Percentiles rank a stretch among this genome's conserved stretches.
These are phyloP conservation scores for Saccharomycodes ludwigii DNA, from an alignment of 805 yeast genomes.

Conservation along the genomic window DNA sequence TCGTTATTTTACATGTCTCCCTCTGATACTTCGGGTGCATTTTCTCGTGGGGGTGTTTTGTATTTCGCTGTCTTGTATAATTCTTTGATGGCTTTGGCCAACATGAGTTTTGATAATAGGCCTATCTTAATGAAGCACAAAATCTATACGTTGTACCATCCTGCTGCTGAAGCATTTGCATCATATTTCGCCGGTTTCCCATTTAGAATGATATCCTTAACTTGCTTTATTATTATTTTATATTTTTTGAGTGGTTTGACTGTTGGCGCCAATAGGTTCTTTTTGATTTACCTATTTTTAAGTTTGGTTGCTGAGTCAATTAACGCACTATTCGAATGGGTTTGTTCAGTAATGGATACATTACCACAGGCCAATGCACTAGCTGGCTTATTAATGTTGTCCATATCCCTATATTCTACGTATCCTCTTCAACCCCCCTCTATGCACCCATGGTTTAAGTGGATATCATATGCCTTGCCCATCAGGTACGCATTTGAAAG, in stretches of 20 bases:
- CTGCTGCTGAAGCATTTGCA: constrained; percentile 62
- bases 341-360: constrained; percentile 37
- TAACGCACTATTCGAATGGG: constrained; percentile 33
- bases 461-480: constrained; percentile 45
- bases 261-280: constrained; percentile 40
- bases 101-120: constrained; percentile 37
- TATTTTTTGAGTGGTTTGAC: constrained; percentile 48
- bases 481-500: constrained; percentile 45
- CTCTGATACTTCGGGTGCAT: constrained; percentile 40
- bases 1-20: constrained; percentile 48
- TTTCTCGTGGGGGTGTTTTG: constrained; percentile 50
- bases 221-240: constrained; percentile 34
- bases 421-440: constrained; percentile 43
- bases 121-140: constrained; percentile 61
- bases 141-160: constrained; percentile 58
- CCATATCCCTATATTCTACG: constrained; percentile 46
- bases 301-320: constrained; percentile 15
- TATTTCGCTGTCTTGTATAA: constrained; percentile 48
- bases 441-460: constrained; percentile 56
- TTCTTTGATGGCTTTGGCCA: constrained; percentile 37
- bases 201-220: constrained; percentile 35
- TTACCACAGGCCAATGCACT: constrained; percentile 44
- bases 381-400: constrained; percentile 38
- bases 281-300: constrained; percentile 34
- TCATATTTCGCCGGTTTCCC: constrained; percentile 52